Percentiles rank a stretch among this genome's conserved stretches.
Conservation (phyloP, 257 asterid species). For the Verbascum thapsus region DNA sequence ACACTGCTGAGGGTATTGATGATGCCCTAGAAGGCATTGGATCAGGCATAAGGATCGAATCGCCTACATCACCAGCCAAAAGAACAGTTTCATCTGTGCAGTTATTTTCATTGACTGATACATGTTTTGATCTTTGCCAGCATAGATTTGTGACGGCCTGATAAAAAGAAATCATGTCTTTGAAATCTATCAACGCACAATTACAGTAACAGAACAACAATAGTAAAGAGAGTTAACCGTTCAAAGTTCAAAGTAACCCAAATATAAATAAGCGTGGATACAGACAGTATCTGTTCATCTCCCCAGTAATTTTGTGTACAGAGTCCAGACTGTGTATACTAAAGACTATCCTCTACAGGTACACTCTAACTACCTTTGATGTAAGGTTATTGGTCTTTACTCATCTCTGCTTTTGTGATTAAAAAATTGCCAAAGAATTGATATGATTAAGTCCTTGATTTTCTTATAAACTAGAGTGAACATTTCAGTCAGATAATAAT, state of each 20-base stretch:
- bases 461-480: not conserved
- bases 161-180: slow-evolving; percentile 33
- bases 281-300: no score
- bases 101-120: slow-evolving; percentile 60
- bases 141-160: slow-evolving; percentile 92
- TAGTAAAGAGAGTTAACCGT: not conserved
- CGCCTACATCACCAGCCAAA: slow-evolving; percentile 84
- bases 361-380: no score
- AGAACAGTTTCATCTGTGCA: slow-evolving; percentile 78
- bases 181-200: slow-evolving; percentile 16
- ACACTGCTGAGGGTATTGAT: slow-evolving; percentile 51
- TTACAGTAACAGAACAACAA: not conserved
- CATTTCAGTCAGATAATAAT: not conserved
- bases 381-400: no score
- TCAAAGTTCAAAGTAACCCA: no score
- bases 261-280: not conserved
- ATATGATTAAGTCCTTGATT: no score
- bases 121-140: slow-evolving; percentile 95
- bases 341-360: no score
- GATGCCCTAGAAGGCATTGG: slow-evolving; percentile 89
- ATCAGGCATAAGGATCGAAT: slow-evolving; percentile 91
- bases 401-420: no score
- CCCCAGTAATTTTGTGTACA: no score
- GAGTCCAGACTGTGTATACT: no score
- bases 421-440: no score